These are phyloP conservation scores for Sarocladium strictum DNA, from an alignment of 2,329 filamentous ascomycete genomes.

Conservation along the genomic window DNA sequence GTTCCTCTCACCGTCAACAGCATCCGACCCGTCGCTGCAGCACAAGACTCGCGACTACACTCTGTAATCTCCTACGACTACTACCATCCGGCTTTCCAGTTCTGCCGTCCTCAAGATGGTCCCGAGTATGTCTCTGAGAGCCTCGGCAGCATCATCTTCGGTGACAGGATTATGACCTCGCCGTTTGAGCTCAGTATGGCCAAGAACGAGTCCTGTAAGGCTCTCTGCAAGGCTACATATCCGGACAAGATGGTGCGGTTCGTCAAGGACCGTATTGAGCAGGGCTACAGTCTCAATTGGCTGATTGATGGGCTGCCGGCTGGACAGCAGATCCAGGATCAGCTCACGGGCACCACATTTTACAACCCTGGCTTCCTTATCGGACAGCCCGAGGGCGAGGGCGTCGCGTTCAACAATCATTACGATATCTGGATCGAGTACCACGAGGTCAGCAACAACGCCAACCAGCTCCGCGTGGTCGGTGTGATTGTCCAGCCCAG, in stretches of 20 bases:
- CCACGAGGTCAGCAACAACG: constrained; percentile 64
- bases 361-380: constrained; percentile 90
- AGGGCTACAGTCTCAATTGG: constrained; percentile 93
- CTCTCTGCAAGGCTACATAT: constrained; percentile 63
- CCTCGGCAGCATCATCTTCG: constrained; percentile 92
- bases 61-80: constrained; percentile 97
- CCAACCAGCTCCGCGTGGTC: constrained; percentile 76
- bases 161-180: constrained; percentile 95
- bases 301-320: constrained; percentile 90
- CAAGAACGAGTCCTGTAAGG: constrained; percentile 80
- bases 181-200: constrained; percentile 86
- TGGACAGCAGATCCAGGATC: constrained; percentile 74
- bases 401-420: constrained; percentile 78
- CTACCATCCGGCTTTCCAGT: constrained; percentile 81
- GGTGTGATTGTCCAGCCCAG: constrained; percentile 83
- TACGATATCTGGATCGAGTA: constrained; percentile 94
- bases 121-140: constrained; percentile 73
- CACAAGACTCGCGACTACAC: constrained; percentile 72
- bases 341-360: constrained; percentile 69
- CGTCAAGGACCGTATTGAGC: constrained; percentile 72
- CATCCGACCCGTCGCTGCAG: constrained; percentile 77
- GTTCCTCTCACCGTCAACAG: constrained; percentile 92
- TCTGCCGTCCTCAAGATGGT: constrained; percentile 75
- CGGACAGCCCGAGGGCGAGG: constrained; percentile 49
- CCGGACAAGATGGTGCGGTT: constrained; percentile 65